Evolutionary conservation across 192 early-diverging fungal genomes (phyloP), one percentile per base, ranked within the genome.

Genomic region (Coemansia sp.): DNA sequence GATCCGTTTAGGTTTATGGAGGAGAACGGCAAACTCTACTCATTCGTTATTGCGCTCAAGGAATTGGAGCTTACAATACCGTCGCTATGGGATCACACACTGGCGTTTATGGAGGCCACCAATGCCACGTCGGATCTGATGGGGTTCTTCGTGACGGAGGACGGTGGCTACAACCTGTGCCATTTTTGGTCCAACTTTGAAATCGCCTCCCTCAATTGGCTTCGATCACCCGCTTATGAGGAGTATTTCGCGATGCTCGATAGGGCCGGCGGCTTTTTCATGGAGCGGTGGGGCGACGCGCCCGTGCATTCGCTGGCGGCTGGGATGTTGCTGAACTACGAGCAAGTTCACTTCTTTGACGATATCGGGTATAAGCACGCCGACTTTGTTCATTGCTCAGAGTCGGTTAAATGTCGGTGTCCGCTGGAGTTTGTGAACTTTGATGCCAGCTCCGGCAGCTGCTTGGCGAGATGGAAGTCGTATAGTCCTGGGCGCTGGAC

Each of bases 161-260:
- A 28, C 0, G 80, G 80, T 0, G 74, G 78, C 23, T 91, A 90
- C 68, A 90, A 91, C 62, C 28, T 83, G 38, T 92, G 91, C 64
- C 89, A 92, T 70, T 91, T 91, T 52, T 92, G 91, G 91, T 87
- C 85, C 14, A 93, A 93, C 61, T 93, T 92, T 69, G 91, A 93
- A 66, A 93, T 93, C 45, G 91, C 87, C 5, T 82, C 82, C 47
- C 67, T 92, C 8, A 72, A 84, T 45, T 84, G 90, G 35, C 86
- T 88, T 70, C 72, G 87, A 4, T 85, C 83, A 13, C 69, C 76
- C 9, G 68, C 61, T 3, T 92, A 92, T 66, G 67, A 77, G 6
- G 70, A 77, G 36, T 92, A 83, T 61, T 92, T 92, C 52, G 59
- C 84, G 14, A 86, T 80, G 34, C 66, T 93, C n/a, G 91, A 93